Evolutionary conservation across 2,329 filamentous ascomycete genomes (phyloP), one percentile per base, ranked within the genome.

Genomic region (Pseudogymnoascus sp.): DNA sequence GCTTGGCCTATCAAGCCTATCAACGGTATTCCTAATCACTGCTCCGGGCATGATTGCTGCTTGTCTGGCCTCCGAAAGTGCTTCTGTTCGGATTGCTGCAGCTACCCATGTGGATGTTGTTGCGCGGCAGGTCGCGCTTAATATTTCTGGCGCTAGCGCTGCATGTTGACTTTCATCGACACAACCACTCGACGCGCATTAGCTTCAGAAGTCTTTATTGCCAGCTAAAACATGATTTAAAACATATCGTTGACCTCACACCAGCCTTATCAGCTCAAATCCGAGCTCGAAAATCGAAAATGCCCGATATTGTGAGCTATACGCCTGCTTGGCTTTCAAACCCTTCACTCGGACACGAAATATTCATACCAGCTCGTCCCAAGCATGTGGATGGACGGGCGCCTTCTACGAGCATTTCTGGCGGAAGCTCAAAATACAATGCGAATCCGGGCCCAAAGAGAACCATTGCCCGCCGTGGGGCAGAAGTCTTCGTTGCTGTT

Each of bases 1-100:
- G 75, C 93, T 98, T 16, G 95, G 93, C 77, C 88, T 90, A 78
- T 99, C 95, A 68, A 99, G 85, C 66, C 95, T 85, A 61, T 98
- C 93, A 67, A 98, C 90, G 6, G 95, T 98, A 75, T 83, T 87
- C 73, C 85, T 79, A 64, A 74, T 65, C 66, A 68, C 63, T 62
- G 65, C 71, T 3, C 60, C 60, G 62, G 73, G 71, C 73, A 75
- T 75, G 60, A 68, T 72, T 69, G 67, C 62, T 61, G 64, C 41
- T 45, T 65, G 39, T 51, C 25, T 60, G 13, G 14, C 45, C 41
- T 31, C 43, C n/a, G 28, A 65, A 37, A 54, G 23, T 45, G 63
- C 54, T 34, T 62, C 34, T 63, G 48, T 19, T 48, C 48, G 11
- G 54, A 57, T 39, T 43, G 48, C 36, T 37, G 62, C 36, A 43